phyloP scores from a whole-genome alignment of 2,329 filamentous ascomycete species.

The Diaporthe citri region DNA sequence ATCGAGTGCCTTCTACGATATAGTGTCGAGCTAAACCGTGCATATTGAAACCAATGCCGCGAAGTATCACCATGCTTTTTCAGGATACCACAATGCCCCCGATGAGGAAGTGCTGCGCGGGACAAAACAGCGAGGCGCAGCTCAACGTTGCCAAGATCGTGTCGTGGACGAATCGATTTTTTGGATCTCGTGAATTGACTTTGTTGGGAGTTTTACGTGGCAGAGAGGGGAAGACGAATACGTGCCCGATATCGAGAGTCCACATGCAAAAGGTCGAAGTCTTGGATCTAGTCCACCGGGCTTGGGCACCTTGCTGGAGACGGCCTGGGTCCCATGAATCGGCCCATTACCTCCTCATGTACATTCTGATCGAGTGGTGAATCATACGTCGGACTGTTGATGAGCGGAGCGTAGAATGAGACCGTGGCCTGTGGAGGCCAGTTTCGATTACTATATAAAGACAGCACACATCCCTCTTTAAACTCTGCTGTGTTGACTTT shows the following conservation, averaged over 20 bases:
- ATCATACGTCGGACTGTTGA: neutral
- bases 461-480: neutral
- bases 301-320: neutral
- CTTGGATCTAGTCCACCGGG: neutral
- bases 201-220: constrained; percentile 24
- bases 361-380: neutral
- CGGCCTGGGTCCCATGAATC: neutral
- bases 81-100: neutral
- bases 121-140: constrained; percentile 11
- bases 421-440: too few relatives aligned
- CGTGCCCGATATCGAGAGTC: neutral
- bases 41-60: constrained; percentile 22
- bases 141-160: constrained; percentile 20
- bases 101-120: neutral
- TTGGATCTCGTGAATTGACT: constrained; percentile 3
- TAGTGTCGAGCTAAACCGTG: constrained; percentile 25
- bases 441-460: constrained; percentile 11
- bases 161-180: constrained; percentile 22
- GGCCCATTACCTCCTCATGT: neutral
- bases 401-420: neutral
- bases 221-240: constrained; percentile 5
- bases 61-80: constrained; percentile 18
- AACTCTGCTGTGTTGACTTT: neutral
- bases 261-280: neutral
- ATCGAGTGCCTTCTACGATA: neutral